A percentile compares a stretch with the other conserved stretches of the same genome.
Evolutionary conservation across 108 stramenopile species (phyloP).

Genomic region (Discostella stelligeroides): DNA sequence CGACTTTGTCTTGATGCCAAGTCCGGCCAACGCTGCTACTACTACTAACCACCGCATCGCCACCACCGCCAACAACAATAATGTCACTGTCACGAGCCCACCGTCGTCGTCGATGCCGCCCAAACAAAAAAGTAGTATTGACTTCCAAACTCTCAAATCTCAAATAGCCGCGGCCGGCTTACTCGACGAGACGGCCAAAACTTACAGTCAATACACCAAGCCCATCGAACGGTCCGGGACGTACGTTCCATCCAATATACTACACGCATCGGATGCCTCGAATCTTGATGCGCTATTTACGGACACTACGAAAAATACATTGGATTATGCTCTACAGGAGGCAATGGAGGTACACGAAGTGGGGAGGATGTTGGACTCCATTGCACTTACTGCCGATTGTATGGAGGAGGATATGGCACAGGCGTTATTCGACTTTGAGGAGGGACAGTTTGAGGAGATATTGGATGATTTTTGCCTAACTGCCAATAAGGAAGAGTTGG

Average conservation of each 20-base stretch:
- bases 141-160: slow-evolving; percentile 27
- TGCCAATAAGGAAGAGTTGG: slow-evolving; percentile 72
- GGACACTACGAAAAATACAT: slow-evolving; percentile 51
- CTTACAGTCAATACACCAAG: slow-evolving; percentile 87
- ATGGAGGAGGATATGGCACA: slow-evolving; percentile 95
- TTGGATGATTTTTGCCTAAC: slow-evolving; percentile 95
- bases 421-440: slow-evolving; percentile 87
- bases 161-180: slow-evolving; percentile 54
- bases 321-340: slow-evolving; percentile 51
- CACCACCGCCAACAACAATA: background rate
- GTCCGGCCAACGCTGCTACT: slow-evolving; percentile 53
- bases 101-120: background rate
- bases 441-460: slow-evolving; percentile 86
- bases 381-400: slow-evolving; percentile 83
- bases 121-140: background rate
- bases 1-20: slow-evolving; percentile 70
- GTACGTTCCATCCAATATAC: slow-evolving; percentile 16
- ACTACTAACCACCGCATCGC: background rate
- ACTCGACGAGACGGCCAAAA: slow-evolving; percentile 83
- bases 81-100: background rate
- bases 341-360: slow-evolving; percentile 75
- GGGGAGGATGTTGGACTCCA: slow-evolving; percentile 76
- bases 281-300: slow-evolving; percentile 12
- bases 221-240: slow-evolving; percentile 73
- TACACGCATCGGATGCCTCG: slow-evolving; percentile 25